Conservation (phyloP, 805 yeast genomes). For the Tetrapisispora arboricola region DNA sequence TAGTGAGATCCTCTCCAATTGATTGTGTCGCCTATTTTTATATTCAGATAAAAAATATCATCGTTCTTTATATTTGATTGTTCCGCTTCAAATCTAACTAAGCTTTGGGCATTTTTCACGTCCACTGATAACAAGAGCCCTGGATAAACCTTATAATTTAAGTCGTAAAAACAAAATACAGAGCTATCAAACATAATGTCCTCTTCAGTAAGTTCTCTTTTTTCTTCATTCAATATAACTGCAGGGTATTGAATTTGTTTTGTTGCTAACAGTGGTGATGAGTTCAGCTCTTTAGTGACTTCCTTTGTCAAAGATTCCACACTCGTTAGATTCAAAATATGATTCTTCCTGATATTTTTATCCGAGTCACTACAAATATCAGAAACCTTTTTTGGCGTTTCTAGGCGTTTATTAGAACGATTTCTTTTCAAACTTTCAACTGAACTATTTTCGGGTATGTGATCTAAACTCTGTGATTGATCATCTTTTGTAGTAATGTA, state of each 20-base stretch:
- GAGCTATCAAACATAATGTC: constrained; percentile 29
- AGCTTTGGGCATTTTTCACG: constrained; percentile 9
- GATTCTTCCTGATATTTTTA: neutral
- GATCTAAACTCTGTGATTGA: too few relatives aligned
- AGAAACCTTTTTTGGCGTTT: neutral
- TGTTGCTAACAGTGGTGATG: neutral
- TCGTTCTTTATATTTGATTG: constrained; percentile 11
- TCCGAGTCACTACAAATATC: too few relatives aligned
- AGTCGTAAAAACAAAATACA: constrained; percentile 46
- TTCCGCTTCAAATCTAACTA: constrained; percentile 18
- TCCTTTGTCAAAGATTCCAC: too few relatives aligned
- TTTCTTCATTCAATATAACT: neutral
- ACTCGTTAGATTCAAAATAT: neutral
- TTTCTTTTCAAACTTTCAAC: neutral
- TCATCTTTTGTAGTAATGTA: neutral
- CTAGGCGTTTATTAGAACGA: neutral
- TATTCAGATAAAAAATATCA: constrained; percentile 39
- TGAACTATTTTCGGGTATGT: too few relatives aligned
- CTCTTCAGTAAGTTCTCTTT: neutral
- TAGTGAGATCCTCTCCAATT: constrained; percentile 30
- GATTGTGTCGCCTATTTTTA: constrained; percentile 48
- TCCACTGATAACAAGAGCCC: constrained; percentile 31
- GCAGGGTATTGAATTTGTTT: neutral
- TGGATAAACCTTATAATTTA: constrained; percentile 37
- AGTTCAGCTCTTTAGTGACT: too few relatives aligned